A percentile compares a stretch with the other conserved stretches of the same genome.
These are phyloP conservation scores for Fusarium verticillioides DNA, from an alignment of 2,329 filamentous ascomycete genomes.

Conservation along the genomic window DNA sequence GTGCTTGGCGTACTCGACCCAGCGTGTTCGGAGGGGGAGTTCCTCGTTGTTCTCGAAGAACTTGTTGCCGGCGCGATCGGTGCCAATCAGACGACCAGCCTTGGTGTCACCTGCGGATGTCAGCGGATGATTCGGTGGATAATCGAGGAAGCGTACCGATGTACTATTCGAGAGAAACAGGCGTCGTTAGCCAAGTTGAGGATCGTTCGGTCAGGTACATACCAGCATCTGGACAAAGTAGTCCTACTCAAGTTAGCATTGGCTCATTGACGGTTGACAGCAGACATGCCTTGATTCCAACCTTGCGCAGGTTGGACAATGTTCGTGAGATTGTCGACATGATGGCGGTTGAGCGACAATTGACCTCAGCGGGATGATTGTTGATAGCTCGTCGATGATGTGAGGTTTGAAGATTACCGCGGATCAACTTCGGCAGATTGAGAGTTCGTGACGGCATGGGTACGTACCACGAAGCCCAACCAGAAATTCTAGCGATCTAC, in stretches of 20 bases:
- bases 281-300: slow-evolving; percentile 81
- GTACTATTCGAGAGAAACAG: slow-evolving; percentile 56
- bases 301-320: slow-evolving; percentile 84
- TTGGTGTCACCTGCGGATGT: slow-evolving; percentile 88
- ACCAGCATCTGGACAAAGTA: slow-evolving; percentile 93
- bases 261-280: not conserved
- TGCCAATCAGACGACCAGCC: slow-evolving; percentile 84
- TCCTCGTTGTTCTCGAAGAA: slow-evolving; percentile 97
- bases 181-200: slow-evolving; percentile 38
- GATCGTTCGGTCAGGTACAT: slow-evolving; percentile 58
- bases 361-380: slow-evolving; percentile 34
- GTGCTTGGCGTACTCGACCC: slow-evolving; percentile 94
- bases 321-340: slow-evolving; percentile 96
- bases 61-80: slow-evolving; percentile 95
- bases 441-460: slow-evolving; percentile 29
- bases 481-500: slow-evolving; percentile 34
- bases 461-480: slow-evolving; percentile 32
- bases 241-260: slow-evolving; percentile 66
- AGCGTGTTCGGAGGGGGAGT: slow-evolving; percentile 92
- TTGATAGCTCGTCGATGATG: slow-evolving; percentile 29
- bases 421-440: slow-evolving; percentile 47
- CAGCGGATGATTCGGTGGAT: not conserved
- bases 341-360: slow-evolving; percentile 53
- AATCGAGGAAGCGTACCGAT: slow-evolving; percentile 58
- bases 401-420: slow-evolving; percentile 42